Percentiles rank a stretch among this genome's conserved stretches.
Evolutionary conservation across 1,139 yeast genomes (phyloP).

Genomic region (Sugiyamaella japonica): DNA sequence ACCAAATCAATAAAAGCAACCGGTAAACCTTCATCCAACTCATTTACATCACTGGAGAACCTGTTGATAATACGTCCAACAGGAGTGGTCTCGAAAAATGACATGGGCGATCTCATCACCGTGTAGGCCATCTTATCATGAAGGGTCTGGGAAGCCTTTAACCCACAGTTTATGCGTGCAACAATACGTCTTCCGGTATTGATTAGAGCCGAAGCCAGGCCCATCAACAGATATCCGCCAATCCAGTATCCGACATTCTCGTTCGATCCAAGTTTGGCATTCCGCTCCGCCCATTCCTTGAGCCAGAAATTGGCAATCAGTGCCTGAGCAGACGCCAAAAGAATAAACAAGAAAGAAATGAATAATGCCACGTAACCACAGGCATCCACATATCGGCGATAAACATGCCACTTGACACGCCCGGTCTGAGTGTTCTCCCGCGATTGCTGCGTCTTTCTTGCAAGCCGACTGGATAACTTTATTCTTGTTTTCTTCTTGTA

Average conservation of each 20-base stretch:
- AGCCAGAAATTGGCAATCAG: slow-evolving; percentile 75
- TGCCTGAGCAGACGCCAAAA: slow-evolving; percentile 51
- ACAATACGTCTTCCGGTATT: slow-evolving; percentile 62
- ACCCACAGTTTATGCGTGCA: slow-evolving; percentile 77
- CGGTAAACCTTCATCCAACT: slow-evolving; percentile 62
- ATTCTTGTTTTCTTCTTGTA: slow-evolving; percentile 39
- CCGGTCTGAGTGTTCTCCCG: slow-evolving; percentile 81
- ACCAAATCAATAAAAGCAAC: slow-evolving; percentile 46
- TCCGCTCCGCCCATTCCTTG: slow-evolving; percentile 91
- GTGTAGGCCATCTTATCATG: slow-evolving; percentile 79
- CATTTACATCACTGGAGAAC: slow-evolving; percentile 69
- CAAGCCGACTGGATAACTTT: slow-evolving; percentile 17
- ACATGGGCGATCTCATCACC: slow-evolving; percentile 76
- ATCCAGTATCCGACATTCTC: slow-evolving; percentile 67
- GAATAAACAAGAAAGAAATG: slow-evolving; percentile 46
- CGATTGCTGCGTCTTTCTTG: slow-evolving; percentile 34
- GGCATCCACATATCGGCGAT: slow-evolving; percentile 74
- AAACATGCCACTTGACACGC: slow-evolving; percentile 82
- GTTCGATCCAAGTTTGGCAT: slow-evolving; percentile 63
- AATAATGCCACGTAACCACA: slow-evolving; percentile 72
- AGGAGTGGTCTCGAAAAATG: slow-evolving; percentile 67
- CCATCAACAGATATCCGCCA: slow-evolving; percentile 67
- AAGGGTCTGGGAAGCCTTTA: slow-evolving; percentile 73
- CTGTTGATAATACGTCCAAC: slow-evolving; percentile 69
- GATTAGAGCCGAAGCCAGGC: slow-evolving; percentile 60